Evolutionary conservation across 805 yeast genomes (phyloP).

Genomic region (Pichia gijzeniarum): DNA sequence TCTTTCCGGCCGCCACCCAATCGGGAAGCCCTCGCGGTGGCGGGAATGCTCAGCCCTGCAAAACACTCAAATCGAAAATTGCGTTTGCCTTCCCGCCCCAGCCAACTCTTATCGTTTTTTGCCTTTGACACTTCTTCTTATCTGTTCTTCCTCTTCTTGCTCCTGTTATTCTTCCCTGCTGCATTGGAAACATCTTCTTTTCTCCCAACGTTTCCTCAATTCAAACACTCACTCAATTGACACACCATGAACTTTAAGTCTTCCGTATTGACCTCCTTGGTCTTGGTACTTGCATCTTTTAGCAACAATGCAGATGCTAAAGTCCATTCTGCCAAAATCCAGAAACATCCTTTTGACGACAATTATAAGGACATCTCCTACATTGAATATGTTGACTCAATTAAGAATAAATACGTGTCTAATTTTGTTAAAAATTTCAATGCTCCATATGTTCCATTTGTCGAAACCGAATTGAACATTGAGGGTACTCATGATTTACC

Average conservation of each 20-base stretch:
- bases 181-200: neutral
- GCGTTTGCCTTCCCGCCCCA: too few relatives aligned
- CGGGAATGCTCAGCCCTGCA: too few relatives aligned
- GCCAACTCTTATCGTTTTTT: neutral
- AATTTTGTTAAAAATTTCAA: conserved; percentile 13
- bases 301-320: conserved; percentile 33
- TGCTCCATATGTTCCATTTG: conserved; percentile 39
- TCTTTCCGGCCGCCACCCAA: too few relatives aligned
- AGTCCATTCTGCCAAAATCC: conserved; percentile 40
- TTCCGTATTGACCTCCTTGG: conserved; percentile 35
- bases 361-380: conserved; percentile 39
- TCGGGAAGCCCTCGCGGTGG: too few relatives aligned
- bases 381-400: conserved; percentile 40
- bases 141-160: neutral
- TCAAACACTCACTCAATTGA: neutral
- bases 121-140: neutral
- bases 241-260: conserved; percentile 7
- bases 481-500: conserved; percentile 65
- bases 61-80: too few relatives aligned
- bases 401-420: conserved; percentile 43
- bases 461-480: conserved; percentile 20
- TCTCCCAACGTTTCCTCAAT: neutral
- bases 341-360: conserved; percentile 42
- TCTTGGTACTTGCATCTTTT: conserved; percentile 8
- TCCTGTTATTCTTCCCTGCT: too few relatives aligned